Evolutionary conservation across 2,329 filamentous ascomycete species (phyloP), one percentile per base, ranked within the genome.

Genomic region (Botrytis deweyae): DNA sequence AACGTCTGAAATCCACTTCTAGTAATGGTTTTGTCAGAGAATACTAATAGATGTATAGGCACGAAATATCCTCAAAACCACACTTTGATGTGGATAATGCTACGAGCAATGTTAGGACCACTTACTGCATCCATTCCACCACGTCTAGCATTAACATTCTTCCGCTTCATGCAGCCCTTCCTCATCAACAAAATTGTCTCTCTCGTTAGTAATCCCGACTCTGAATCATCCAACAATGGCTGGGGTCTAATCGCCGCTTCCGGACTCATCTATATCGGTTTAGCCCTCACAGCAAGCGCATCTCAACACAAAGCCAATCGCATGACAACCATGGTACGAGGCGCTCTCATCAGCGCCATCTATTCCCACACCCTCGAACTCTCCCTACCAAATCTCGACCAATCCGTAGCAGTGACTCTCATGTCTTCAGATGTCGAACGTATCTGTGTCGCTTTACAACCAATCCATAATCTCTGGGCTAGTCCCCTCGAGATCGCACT

Each of bases 381-480:
- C 25, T 29, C 52, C 5, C n/a, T 55, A 29, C 5, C n/a, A 3
- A 18, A 29, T 55, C 14, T 55, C 14, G 1, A 55, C 25, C 12
- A 55, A 38, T 80, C 81, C 1, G 81, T 82, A 0, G 81, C 85
- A 0, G 76, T 78, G 10, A 86, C 85, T 1, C 79, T 86, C 6
- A 86, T 87, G 84, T 84, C 82, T n/a, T 83, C 84, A 0, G 77
- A 79, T 63, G 81, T 87, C 9, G 76, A 78, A 55, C 29, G 55
- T 5, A 36, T 59, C 8, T 33, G 55, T 33, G n/a, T 58, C 16
- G n/a, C 55, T 0, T 74, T 81, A 20, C 75, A 77, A 0, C 72
- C 75, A 0, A 71, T 84, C 1, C 80, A 83, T 75, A 83, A 84
- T 5, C 77, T 82, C n/a, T 85, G 83, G 83, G 81, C 83, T 3